Conservation (phyloP, 2,329 filamentous ascomycete species). For the Xylogone sp. region DNA sequence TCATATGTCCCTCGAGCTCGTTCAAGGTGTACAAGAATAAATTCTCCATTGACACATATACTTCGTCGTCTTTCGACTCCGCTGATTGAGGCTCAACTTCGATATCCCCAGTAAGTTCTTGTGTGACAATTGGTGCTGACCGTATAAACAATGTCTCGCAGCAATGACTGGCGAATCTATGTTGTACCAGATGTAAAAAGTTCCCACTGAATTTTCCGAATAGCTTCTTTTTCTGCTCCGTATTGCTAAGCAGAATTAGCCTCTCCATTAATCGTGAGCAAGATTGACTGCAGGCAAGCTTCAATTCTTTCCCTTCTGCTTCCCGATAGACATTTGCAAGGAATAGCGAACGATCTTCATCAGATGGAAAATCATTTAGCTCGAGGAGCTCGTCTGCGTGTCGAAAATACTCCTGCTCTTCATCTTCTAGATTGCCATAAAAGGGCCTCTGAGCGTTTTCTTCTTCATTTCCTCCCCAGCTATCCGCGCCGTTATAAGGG, state of each 20-base stretch:
- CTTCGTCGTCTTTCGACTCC: constrained; percentile 38
- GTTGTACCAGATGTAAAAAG: constrained; percentile 85
- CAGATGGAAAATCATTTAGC: constrained; percentile 76
- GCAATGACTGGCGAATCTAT: constrained; percentile 96
- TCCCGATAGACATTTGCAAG: constrained; percentile 82
- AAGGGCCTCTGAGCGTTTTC: constrained; percentile 44
- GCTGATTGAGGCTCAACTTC: constrained; percentile 17
- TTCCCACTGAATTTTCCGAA: constrained; percentile 84
- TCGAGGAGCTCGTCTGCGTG: constrained; percentile 87
- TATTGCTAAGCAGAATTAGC: constrained; percentile 76
- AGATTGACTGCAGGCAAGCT: constrained; percentile 92
- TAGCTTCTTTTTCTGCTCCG: constrained; percentile 77
- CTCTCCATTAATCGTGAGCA: constrained; percentile 92
- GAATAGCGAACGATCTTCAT: constrained; percentile 69
- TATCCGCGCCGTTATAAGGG: neutral
- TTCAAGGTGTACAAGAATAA: constrained; percentile 80
- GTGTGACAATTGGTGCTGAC: constrained; percentile 72
- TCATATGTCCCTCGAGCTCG: constrained; percentile 82
- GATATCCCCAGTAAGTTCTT: constrained; percentile 52
- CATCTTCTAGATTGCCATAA: constrained; percentile 87
- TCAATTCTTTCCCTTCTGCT: constrained; percentile 88
- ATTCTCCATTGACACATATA: constrained; percentile 69
- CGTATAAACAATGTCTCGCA: constrained; percentile 90
- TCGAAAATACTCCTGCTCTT: constrained; percentile 95
- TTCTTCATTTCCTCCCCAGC: constrained; percentile 14